A percentile compares a stretch with the other conserved stretches of the same genome.
phyloP scores from a whole-genome alignment of 2,329 filamentous ascomycete species.

The Xylaria sp. region DNA sequence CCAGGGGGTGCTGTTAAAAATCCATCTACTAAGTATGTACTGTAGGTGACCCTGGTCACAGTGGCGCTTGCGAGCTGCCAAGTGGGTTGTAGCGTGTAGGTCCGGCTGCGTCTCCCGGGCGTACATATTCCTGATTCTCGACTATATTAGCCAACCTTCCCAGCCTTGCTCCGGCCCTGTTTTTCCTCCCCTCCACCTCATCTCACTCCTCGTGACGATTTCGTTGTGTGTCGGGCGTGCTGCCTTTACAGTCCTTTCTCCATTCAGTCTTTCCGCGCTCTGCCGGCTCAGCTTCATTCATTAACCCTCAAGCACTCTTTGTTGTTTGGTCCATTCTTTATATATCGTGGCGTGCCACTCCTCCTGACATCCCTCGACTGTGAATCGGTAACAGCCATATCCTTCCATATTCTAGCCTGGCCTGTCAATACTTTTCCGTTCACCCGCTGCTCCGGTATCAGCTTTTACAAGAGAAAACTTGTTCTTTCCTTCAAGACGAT shows the following conservation, averaged over 20 bases:
- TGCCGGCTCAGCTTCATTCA: constrained; percentile 47
- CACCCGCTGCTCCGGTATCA: constrained; percentile 40
- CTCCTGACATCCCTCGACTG: constrained; percentile 35
- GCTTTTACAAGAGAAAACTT: constrained; percentile 34
- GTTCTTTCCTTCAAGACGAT: constrained; percentile 40
- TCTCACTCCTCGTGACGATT: constrained; percentile 36
- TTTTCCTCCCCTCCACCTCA: constrained; percentile 25
- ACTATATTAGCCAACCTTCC: constrained; percentile 30
- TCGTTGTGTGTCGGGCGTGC: constrained; percentile 34
- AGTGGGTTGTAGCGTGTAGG: constrained; percentile 17
- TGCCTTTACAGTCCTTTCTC: constrained; percentile 40
- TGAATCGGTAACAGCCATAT: constrained; percentile 23
- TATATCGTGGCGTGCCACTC: constrained; percentile 38
- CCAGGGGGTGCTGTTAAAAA: constrained; percentile 19
- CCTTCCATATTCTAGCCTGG: constrained; percentile 16
- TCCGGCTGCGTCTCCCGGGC: constrained; percentile 14
- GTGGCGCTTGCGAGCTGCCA: constrained; percentile 21
- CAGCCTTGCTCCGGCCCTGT: constrained; percentile 16
- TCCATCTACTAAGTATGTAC: neutral
- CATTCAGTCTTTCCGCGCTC: constrained; percentile 43
- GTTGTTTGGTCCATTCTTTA: constrained; percentile 48
- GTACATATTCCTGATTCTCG: too few relatives aligned
- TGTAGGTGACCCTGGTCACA: neutral
- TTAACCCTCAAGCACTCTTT: constrained; percentile 46
- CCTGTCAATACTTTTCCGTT: constrained; percentile 28